Evolutionary conservation across 2,329 filamentous ascomycete genomes (phyloP).

Genomic region (Thyridium curvatum): DNA sequence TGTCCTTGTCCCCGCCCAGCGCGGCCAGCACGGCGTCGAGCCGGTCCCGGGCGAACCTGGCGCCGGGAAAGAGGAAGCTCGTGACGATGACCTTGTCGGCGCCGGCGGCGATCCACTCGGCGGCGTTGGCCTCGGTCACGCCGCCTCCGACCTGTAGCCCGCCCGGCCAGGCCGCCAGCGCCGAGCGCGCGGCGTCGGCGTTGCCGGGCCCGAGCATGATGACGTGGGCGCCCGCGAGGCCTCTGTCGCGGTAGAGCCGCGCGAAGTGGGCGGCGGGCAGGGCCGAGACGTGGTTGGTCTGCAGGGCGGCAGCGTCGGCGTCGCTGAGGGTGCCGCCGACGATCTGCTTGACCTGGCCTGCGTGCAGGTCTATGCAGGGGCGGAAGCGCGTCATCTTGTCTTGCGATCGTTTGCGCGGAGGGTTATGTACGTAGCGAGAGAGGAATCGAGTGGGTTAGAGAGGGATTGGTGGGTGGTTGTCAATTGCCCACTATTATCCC

Average conservation of each 20-base stretch:
- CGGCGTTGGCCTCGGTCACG: constrained; percentile 79
- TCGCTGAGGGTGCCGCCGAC: constrained; percentile 86
- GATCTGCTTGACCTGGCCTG: constrained; percentile 97
- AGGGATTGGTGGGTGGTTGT: too few species aligned
- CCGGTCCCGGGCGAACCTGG: constrained; percentile 70
- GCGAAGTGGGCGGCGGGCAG: constrained; percentile 80
- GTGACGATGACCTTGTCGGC: constrained; percentile 97
- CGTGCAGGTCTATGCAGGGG: constrained; percentile 94
- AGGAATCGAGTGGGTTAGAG: too few species aligned
- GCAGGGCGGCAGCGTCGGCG: constrained; percentile 52
- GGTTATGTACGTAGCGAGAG: too few species aligned
- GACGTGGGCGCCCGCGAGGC: constrained; percentile 76
- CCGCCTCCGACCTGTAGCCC: constrained; percentile 91
- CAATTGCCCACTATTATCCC: too few species aligned
- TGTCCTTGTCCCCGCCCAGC: constrained; percentile 67
- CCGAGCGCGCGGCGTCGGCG: constrained; percentile 69
- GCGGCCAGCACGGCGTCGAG: constrained; percentile 68
- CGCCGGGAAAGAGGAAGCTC: constrained; percentile 84
- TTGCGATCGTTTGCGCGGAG: too few species aligned
- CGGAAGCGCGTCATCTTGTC: constrained; percentile 77
- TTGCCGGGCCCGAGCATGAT: constrained; percentile 95
- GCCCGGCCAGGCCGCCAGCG: constrained; percentile 70
- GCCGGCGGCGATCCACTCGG: constrained; percentile 77
- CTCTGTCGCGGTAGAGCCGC: constrained; percentile 69
- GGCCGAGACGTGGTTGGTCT: constrained; percentile 88